Evolutionary conservation across 2,329 filamentous ascomycete species (phyloP), one percentile per base, ranked within the genome.

Genomic region (Trichothecium sympodiale): DNA sequence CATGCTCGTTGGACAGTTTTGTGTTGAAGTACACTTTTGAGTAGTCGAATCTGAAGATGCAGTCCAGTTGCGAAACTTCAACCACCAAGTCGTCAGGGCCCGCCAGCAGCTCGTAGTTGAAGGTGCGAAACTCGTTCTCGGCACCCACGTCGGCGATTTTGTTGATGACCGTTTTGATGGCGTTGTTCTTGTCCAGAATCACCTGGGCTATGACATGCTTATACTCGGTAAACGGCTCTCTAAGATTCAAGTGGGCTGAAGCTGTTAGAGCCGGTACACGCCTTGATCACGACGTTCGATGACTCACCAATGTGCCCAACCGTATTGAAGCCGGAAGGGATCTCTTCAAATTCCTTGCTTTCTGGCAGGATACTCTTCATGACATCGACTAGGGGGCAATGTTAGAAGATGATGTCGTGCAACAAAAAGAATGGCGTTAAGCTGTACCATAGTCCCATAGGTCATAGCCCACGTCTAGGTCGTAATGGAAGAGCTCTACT

Each of bases 21-120:
- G 79, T 87, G 61, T 98, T 98, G 89, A 89, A 98, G 67, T 98
- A 98, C 4, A 98, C 91, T 48, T 93, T 93, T 42, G 83, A 76
- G 57, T 94, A 98, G 64, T 98, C 84, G 57, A 98, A 96, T 38
- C 70, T 69, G 63, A 94, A 98, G n/a, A 70, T 65, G 62, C 91
- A 96, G 41, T 77, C 74, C 48, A 83, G 81, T 60, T 95, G 87
- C 44, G 74, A 76, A 35, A 91, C 72, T 43, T 83, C 75, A 37
- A 98, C 91, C 36, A 88, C 77, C 57, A 95, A 65, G 50, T 96
- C 80, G 47, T 86, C 76, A 1, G 77, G 72, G 0, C 91, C 91
- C 2, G 78, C 79, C 1, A 98, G 73, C 12, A 96, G 73, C 61
- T 98, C 91, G 62, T 94, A 96, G 23, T 72, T 71, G 59, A 98